Base-by-base conservation (phyloP, 2,329 filamentous ascomycete genomes). In the Ceratocystis eucalypticola region DNA sequence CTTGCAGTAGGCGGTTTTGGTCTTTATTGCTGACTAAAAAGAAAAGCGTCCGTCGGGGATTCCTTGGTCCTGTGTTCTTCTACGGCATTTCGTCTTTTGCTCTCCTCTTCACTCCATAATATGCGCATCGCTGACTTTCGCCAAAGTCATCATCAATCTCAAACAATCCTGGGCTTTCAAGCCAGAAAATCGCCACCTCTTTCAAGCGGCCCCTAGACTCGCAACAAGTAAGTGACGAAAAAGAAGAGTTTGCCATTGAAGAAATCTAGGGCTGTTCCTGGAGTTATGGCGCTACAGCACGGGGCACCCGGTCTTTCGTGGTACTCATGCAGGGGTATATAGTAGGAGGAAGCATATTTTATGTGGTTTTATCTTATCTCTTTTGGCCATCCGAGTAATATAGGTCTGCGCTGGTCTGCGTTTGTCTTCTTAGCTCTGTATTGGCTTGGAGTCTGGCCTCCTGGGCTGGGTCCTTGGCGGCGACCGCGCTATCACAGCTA, bases 321-420 rank as follows among this genome's bases (percentile, higher is more conserved):
- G 55, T 37, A n/a, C 28, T 37, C n/a, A 59, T 59, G 28, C 55
- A 59, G 55, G 55, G 55, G 55, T 59, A 28, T 8, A 59, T 59
- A 37, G 17, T 7, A 59, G 22, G 17, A 22, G 48, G 28, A 7
- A 10, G 22, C 30, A 53, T 22, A 53, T 53, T 53, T 53, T 25
- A 20, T 53, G n/a, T 53, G 17, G 17, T 50, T 50, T 53, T 53
- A 8, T 53, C 48, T 3, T 15, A 5, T 41, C 37, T 41, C 37
- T 41, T 15, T 41, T 5, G 37, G 37, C 37, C 10, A 41, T 41
- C 8, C 8, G 2, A 37, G 33, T 10, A 10, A 10, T 10, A 37
- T 37, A 10, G 33, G 8, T 10, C 33, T 37, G 8, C 33, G 10
- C 33, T 37, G 33, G 33, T 37, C 12, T 41, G 12, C 10, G 37